Evolutionary conservation across 805 yeast genomes (phyloP), one percentile per base, ranked within the genome.

Genomic region (Metschnikowia kofuensis): DNA sequence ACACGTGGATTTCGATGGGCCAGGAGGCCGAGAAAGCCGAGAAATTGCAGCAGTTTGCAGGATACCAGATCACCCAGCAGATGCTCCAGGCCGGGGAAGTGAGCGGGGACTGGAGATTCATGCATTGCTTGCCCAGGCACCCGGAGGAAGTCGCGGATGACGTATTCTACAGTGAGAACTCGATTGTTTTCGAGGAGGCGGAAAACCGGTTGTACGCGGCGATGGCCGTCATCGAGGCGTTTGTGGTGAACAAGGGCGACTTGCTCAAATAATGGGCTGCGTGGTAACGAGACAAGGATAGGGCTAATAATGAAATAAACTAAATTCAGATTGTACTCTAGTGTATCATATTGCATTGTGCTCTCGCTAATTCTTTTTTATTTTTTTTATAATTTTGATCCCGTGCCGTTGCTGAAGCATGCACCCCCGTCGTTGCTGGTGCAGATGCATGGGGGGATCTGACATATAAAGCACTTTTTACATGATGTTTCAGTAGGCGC

Each of bases 61-160:
- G 96, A 1, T 94, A 84, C 77, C 97, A 89, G 72, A 85, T 94
- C 50, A 83, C 89, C 35, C 66, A 74, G 14, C 83, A 82, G 31
- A 73, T 91, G 72, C 79, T 87, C 27, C 47, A 61, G 11, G 62
- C 71, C 12, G 87, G 88, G 6, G 79, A 78, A 39, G 85, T 87
- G 40, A 76, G 77, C 48, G 45, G 73, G 14, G 69, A 79, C 63
- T 92, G 92, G 87, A 89, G 83, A 66, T 94, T 94, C 70, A 91
- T 94, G 98, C 99, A 94, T 67, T 94, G 99, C 69, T 76, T 94
- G 58, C 99, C 99, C 55, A 85, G 99, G 70, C 96, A 94, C 60
- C 79, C 82, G 28, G 97, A 91, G 67, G 99, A 94, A 69, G 99
- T 94, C 35, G 79, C 83, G 35, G 99, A 94, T 66, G 96, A 87